Evolutionary conservation across 1,139 yeast species (phyloP), one percentile per base, ranked within the genome.

Genomic region (Pichia sp.): DNA sequence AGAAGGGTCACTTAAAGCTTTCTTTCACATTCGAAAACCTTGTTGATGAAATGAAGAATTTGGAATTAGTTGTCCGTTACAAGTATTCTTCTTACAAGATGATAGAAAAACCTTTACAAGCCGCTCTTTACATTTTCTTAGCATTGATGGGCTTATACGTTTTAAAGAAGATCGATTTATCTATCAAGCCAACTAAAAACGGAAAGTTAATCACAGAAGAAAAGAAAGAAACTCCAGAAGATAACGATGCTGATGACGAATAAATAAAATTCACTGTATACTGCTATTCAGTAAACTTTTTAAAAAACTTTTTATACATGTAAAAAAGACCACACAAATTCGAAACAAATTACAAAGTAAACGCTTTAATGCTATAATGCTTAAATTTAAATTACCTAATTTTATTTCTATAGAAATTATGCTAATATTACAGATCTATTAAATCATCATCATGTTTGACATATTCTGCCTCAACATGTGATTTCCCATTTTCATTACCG

Each of bases 1-100:
- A 75, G 32, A 70, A 74, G 38, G 99, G 99, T 24, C 94, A 93
- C 57, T 83, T 87, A 34, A 85, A 86, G 57, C 77, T 88, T n/a
- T 76, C 83, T 17, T 67, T 90, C 46, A 69, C 70, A 35, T 87
- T 75, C 64, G 63, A 67, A 24, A 84, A 87, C 63, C 63, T 91
- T 55, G 76, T 87, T 53, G 96, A 87, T 63, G 90, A 83, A 51
- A 73, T 86, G 63, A 72, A 77, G 51, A 70, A 72, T 41, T 71
- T 81, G 35, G 80, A 80, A 45, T 67, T 90, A 9, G 69, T 76
- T 50, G 70, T 91, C 45, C 73, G 76, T 53, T 93, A 91, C 67
- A 74, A 70, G 55, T 87, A 80, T 66, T 68, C 88, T 19, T 64
- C 68, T 14, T 60, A 67, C 36, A 78, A 75, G 52, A 76, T 79